Evolutionary conservation across 768 basidiomycete genomes (phyloP), one percentile per base, ranked within the genome.

Genomic region (Termitomyces sp.): DNA sequence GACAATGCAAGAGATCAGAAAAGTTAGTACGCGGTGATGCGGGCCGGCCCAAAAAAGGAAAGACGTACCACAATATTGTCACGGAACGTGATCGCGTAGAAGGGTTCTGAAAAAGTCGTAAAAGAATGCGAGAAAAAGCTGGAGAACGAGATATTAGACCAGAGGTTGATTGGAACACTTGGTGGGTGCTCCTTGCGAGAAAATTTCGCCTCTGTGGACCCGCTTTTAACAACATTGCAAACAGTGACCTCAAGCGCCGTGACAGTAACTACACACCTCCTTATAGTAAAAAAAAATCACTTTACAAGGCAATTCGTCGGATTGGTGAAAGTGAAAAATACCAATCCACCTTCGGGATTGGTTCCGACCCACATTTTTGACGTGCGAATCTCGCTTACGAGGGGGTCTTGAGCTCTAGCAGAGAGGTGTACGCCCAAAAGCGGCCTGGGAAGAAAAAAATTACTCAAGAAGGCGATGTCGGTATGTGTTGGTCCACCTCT

Each of bases 341-440:
- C 60, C 61, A 68, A 69, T 69, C 67, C 38, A 54, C 20, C 60
- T 45, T 62, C 67, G 67, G 69, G 70, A 72, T 72, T 72, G 71
- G 62, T 40, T 60, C 71, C 66, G 70, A 68, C 68, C 68, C 65
- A 70, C 60, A 60, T 71, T 69, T 68, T 63, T 74, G 60, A 59
- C 52, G 61, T 64, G 65, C 11, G 67, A 68, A 63, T 55, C 55
- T 57, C 55, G 59, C 56, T 60, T 64, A 55, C 53, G 50, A 36
- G 29, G 54, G 2, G 5, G 31, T 11, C 9, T 32, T 11, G 32
- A 20, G 20, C 59, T 60, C 48, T 65, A 48, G 64, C 64, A 58
- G 64, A 65, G 64, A 42, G 43, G 15, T n/a, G 4, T 3, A 49
- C 57, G 47, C 14, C 56, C 58, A 29, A 49, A 61, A 62, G 45